Evolutionary conservation across 306 rosid species (phyloP).

Genomic region (Cajanus cajan): DNA sequence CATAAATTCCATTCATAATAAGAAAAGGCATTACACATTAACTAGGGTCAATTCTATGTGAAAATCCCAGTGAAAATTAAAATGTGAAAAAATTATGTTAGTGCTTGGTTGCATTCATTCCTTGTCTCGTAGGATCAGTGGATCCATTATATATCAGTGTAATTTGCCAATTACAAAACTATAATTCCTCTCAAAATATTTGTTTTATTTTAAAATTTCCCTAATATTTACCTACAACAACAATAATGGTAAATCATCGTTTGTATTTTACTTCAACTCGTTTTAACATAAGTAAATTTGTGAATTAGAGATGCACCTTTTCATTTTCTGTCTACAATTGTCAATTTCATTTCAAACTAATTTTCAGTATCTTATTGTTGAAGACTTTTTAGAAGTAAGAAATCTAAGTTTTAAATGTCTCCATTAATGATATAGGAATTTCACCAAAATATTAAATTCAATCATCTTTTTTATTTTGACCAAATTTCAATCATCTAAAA

Average conservation of each 20-base stretch:
- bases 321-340: not conserved
- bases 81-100: not conserved
- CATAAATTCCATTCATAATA: no score
- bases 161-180: not conserved
- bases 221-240: not conserved
- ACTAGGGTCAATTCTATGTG: no score
- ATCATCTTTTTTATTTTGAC: no score
- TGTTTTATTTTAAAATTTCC: not conserved
- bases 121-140: not conserved
- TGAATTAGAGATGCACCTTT: not conserved
- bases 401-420: not conserved
- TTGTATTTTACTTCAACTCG: no score
- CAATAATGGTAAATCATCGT: not conserved
- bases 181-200: not conserved
- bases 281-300: not conserved
- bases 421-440: not conserved
- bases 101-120: not conserved
- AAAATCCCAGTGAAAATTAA: no score
- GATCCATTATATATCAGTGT: not conserved
- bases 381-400: not conserved
- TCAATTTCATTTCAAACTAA: not conserved
- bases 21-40: no score
- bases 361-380: not conserved
- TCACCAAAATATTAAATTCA: not conserved
- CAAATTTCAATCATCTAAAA: not conserved